Evolutionary conservation across 306 rosid genomes (phyloP).

Genomic region (Trichosanthes truncata): DNA sequence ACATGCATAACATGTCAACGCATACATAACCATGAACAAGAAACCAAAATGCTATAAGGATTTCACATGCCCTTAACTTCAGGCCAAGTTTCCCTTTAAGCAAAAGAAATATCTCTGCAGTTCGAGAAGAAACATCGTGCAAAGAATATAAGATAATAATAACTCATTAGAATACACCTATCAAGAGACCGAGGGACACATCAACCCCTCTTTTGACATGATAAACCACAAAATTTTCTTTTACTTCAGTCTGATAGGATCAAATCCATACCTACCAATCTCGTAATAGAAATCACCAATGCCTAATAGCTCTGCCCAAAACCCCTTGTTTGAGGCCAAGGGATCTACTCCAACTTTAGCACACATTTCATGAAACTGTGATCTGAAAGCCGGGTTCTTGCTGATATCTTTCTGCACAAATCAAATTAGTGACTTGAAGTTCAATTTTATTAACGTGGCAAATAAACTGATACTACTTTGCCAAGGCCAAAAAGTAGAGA

Average conservation of each 20-base stretch:
- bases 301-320: constrained; percentile 96
- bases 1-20: not conserved
- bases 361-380: constrained; percentile 97
- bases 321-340: constrained; percentile 90
- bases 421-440: not conserved
- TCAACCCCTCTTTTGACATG: not conserved
- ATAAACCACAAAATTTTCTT: not conserved
- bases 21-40: not conserved
- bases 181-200: not conserved
- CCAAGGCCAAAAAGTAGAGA: not conserved
- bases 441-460: not conserved
- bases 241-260: constrained; percentile 5
- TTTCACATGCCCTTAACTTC: not conserved
- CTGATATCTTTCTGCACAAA: constrained; percentile 74
- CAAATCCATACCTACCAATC: constrained; percentile 59
- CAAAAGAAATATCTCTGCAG: not conserved
- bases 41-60: not conserved
- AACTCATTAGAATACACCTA: not conserved
- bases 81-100: not conserved
- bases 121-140: not conserved
- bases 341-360: constrained; percentile 98
- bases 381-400: constrained; percentile 94
- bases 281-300: constrained; percentile 95
- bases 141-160: not conserved
- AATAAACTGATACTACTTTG: not conserved